Percentiles rank a stretch among this genome's conserved stretches.
Evolutionary conservation across 192 early-diverging fungal genomes (phyloP).

Genomic region (Coemansia sp.): DNA sequence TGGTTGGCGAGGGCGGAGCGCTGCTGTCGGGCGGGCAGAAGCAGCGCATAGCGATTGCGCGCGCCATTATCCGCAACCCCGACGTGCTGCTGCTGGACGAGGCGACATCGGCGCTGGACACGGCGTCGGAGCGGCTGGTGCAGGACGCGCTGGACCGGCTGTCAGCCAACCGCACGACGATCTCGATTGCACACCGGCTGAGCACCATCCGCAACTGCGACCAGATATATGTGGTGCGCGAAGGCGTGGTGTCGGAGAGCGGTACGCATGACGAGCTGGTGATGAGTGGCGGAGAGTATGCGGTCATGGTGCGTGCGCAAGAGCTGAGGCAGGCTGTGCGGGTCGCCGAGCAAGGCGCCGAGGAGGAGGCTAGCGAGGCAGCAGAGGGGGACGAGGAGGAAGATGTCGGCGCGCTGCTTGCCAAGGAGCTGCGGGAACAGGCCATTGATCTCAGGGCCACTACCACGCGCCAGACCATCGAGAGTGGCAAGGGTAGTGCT

Average conservation of each 20-base stretch:
- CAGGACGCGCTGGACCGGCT: conserved; percentile 79
- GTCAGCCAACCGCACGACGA: conserved; percentile 73
- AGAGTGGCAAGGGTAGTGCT: conserved; percentile 17
- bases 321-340: conserved; percentile 69
- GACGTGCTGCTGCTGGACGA: conserved; percentile 83
- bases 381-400: conserved; percentile 14
- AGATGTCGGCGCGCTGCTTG: conserved; percentile 34
- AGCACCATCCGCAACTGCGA: conserved; percentile 89
- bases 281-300: conserved; percentile 54
- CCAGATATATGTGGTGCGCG: conserved; percentile 79
- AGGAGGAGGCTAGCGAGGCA: not conserved
- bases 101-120: conserved; percentile 84
- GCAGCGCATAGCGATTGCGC: conserved; percentile 93
- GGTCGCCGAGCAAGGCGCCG: conserved; percentile 9
- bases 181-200: conserved; percentile 88
- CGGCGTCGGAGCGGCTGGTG: conserved; percentile 72
- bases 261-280: conserved; percentile 82
- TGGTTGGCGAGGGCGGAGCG: conserved; percentile 80
- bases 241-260: conserved; percentile 66
- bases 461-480: conserved; percentile 23
- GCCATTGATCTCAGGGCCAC: conserved; percentile 37
- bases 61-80: conserved; percentile 86
- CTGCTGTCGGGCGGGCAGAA: conserved; percentile 90
- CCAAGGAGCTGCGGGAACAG: conserved; percentile 43
- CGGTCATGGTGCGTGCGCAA: conserved; percentile 64